A percentile compares a stretch with the other conserved stretches of the same genome.
phyloP scores from a whole-genome alignment of 306 rosid species.

The Castanospermum australe region DNA sequence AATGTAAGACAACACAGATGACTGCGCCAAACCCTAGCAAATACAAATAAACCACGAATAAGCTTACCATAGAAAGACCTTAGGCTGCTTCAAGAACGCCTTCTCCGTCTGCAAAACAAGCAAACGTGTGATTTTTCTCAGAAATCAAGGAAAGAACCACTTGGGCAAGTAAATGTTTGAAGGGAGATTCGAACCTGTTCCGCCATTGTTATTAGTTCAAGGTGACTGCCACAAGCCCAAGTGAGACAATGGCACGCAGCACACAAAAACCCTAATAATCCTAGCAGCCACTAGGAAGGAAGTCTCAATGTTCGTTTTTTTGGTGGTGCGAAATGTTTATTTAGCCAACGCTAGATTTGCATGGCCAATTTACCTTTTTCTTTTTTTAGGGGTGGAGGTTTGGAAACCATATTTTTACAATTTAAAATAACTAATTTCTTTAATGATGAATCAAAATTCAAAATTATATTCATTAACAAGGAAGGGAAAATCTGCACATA shows the following conservation, averaged over 20 bases:
- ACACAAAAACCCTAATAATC: not conserved
- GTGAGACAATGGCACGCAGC: not conserved
- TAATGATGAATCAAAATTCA: too few relatives aligned
- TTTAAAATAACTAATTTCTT: too few relatives aligned
- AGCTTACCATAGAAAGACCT: constrained; percentile 57
- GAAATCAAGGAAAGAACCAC: not conserved
- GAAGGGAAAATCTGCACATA: too few relatives aligned
- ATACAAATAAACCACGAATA: not conserved
- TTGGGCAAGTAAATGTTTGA: not conserved
- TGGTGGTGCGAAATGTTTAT: too few relatives aligned
- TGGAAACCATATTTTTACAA: too few relatives aligned
- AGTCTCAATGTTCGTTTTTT: too few relatives aligned
- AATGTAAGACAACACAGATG: not conserved
- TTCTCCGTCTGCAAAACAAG: constrained; percentile 53
- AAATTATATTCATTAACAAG: too few relatives aligned
- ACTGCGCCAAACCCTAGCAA: not conserved
- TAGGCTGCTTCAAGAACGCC: constrained; percentile 76
- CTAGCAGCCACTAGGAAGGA: not conserved
- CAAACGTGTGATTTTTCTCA: not conserved
- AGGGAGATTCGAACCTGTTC: constrained; percentile 45
- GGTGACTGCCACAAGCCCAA: not conserved
- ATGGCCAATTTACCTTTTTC: not conserved
- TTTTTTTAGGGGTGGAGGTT: too few relatives aligned
- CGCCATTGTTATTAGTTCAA: constrained; percentile 40
- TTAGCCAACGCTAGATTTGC: not conserved